Evolutionary conservation across 2,329 filamentous ascomycete species (phyloP).

Genomic region (Sporothrix inflata): DNA sequence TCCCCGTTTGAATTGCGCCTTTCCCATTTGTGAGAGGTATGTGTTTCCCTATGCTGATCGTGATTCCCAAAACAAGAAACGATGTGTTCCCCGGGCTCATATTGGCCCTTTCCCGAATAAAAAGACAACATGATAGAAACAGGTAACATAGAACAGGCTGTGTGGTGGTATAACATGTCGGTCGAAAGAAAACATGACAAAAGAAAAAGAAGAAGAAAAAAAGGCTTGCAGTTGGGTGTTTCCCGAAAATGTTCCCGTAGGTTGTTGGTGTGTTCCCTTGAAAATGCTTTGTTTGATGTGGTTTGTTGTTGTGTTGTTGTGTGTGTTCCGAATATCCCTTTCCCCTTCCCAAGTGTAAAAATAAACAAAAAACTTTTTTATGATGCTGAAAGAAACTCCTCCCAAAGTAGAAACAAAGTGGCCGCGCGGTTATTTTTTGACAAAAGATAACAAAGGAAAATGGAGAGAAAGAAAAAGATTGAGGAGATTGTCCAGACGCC

Average conservation of each 20-base stretch:
- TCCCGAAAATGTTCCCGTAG: neutral
- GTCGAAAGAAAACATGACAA: constrained; percentile 9
- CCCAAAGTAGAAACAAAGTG: neutral
- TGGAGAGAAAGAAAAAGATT: neutral
- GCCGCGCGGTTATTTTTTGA: constrained; percentile 8
- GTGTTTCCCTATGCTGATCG: constrained; percentile 21
- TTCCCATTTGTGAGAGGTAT: constrained; percentile 4
- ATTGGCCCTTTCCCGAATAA: constrained; percentile 12
- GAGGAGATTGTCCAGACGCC: neutral
- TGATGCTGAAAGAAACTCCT: constrained; percentile 19
- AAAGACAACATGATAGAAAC: constrained; percentile 19
- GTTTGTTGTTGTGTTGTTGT: neutral
- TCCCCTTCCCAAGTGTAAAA: neutral
- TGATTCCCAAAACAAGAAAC: constrained; percentile 14
- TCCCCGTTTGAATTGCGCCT: constrained; percentile 20
- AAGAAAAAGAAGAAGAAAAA: neutral
- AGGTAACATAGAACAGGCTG: constrained; percentile 15
- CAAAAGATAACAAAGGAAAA: constrained; percentile 17
- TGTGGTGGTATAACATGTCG: constrained; percentile 25
- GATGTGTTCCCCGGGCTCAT: neutral
- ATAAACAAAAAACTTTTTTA: constrained; percentile 29
- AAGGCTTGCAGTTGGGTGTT: constrained; percentile 12
- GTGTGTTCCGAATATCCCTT: constrained; percentile 16
- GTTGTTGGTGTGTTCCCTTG: neutral
- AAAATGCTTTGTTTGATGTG: constrained; percentile 14